phyloP scores from a whole-genome alignment of 495 filamentous ascomycete genomes.

The Talaromyces adpressus region DNA sequence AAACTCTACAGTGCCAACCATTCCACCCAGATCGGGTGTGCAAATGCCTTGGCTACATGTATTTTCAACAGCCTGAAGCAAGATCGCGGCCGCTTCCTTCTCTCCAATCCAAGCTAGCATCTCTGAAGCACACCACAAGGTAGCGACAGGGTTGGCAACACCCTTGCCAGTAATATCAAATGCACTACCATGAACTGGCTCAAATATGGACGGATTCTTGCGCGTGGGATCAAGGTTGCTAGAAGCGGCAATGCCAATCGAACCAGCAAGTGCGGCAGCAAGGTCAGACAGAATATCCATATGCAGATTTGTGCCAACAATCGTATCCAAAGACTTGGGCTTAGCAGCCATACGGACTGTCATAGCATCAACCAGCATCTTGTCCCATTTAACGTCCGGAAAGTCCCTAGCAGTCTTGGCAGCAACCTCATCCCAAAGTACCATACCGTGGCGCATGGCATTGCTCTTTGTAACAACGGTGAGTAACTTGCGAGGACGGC shows the following conservation, averaged over 20 bases:
- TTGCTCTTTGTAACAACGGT: conserved; percentile 56
- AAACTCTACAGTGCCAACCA: conserved; percentile 47
- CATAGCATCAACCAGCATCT: conserved; percentile 57
- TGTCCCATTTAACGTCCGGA: conserved; percentile 46
- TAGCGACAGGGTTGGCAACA: conserved; percentile 64
- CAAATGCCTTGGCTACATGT: conserved; percentile 51
- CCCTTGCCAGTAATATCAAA: conserved; percentile 69
- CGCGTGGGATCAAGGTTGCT: conserved; percentile 59
- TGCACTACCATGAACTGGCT: conserved; percentile 62
- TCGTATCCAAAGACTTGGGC: conserved; percentile 46
- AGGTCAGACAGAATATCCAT: conserved; percentile 53
- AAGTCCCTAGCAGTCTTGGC: conserved; percentile 38
- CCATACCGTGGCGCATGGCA: conserved; percentile 51
- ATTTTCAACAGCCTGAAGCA: conserved; percentile 54
- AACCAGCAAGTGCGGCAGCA: conserved; percentile 49
- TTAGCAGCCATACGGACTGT: conserved; percentile 50
- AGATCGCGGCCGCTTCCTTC: conserved; percentile 42
- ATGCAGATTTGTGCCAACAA: conserved; percentile 52
- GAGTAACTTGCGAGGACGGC: conserved; percentile 39
- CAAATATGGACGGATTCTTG: conserved; percentile 56
- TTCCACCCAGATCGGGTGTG: conserved; percentile 56
- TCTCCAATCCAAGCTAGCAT: conserved; percentile 63
- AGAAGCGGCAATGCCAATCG: conserved; percentile 52
- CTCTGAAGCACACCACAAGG: conserved; percentile 62
- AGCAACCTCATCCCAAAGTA: conserved; percentile 51